phyloP scores from a whole-genome alignment of 768 basidiomycete species.

The Lentinula raphanica region DNA sequence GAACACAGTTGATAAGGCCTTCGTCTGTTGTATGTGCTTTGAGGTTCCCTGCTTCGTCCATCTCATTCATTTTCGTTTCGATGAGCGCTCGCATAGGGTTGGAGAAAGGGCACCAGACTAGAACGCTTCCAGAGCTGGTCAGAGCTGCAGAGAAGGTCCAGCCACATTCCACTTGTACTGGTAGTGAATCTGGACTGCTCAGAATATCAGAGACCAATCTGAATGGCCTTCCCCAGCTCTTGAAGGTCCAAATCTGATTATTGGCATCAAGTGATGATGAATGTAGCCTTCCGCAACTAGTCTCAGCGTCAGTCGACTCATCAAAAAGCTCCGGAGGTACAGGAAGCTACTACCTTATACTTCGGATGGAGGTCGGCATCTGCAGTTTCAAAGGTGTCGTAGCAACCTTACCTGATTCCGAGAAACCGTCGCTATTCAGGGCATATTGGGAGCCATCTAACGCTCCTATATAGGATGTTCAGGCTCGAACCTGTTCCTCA shows the following conservation, averaged over 20 bases:
- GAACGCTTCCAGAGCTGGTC: slow-evolving; percentile 64
- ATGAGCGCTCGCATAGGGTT: slow-evolving; percentile 36
- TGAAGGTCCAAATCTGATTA: slow-evolving; percentile 66
- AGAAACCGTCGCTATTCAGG: slow-evolving; percentile 50
- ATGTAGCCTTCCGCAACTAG: slow-evolving; percentile 76
- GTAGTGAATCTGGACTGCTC: slow-evolving; percentile 31
- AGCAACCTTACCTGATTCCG: slow-evolving; percentile 46
- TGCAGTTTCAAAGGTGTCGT: slow-evolving; percentile 50
- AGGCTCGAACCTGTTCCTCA: not conserved
- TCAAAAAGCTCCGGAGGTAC: not conserved
- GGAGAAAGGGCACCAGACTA: slow-evolving; percentile 68
- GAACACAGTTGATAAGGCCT: slow-evolving; percentile 50
- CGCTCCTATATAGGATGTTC: slow-evolving; percentile 43
- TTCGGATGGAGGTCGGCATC: slow-evolving; percentile 54
- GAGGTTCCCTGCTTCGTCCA: slow-evolving; percentile 39
- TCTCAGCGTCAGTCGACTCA: slow-evolving; percentile 3
- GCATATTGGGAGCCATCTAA: slow-evolving; percentile 43
- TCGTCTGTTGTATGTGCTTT: slow-evolving; percentile 28
- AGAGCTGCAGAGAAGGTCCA: slow-evolving; percentile 78
- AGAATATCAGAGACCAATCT: slow-evolving; percentile 46
- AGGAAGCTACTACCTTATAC: slow-evolving; percentile 58
- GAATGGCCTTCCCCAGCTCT: slow-evolving; percentile 77
- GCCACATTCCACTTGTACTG: slow-evolving; percentile 69
- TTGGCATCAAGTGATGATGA: slow-evolving; percentile 57
- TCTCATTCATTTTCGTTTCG: slow-evolving; percentile 31